These are phyloP conservation scores for Asclepias syriaca DNA, from an alignment of 257 asterid genomes.

Conservation along the genomic window DNA sequence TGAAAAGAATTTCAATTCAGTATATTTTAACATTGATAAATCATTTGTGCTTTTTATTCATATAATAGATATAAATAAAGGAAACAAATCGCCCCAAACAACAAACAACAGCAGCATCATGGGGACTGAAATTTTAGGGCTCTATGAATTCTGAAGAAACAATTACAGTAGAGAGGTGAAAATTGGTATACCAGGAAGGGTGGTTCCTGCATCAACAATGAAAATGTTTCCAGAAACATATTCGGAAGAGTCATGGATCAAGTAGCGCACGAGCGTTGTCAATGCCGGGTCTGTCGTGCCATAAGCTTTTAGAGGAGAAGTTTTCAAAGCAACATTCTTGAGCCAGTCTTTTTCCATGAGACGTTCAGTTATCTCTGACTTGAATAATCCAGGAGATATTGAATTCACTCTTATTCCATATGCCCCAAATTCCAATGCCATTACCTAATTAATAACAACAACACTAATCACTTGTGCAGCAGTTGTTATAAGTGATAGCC, in stretches of 20 bases:
- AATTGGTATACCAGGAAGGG: conserved; percentile 56
- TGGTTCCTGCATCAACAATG: conserved; percentile 56
- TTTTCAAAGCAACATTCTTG: conserved; percentile 32
- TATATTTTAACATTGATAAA: no score
- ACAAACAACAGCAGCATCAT: no score
- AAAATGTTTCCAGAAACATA: conserved; percentile 57
- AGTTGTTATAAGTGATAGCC: no score
- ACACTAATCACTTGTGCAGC: background rate
- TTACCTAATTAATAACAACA: conserved; percentile 53
- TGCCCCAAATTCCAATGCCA: conserved; percentile 68
- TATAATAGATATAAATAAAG: no score
- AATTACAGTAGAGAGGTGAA: conserved; percentile 51
- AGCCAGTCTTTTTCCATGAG: conserved; percentile 61
- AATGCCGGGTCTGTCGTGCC: conserved; percentile 64
- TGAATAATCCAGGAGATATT: conserved; percentile 62
- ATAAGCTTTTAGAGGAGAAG: conserved; percentile 44
- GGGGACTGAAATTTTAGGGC: no score
- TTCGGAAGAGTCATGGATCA: conserved; percentile 57
- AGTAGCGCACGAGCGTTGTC: conserved; percentile 55
- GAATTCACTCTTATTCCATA: conserved; percentile 68
- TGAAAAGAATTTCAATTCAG: no score
- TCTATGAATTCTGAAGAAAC: no score
- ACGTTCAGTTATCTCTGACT: conserved; percentile 62
- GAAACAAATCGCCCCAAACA: no score
- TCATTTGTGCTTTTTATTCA: no score